Conservation (phyloP, 306 rosid species). For the Rosa persica region DNA sequence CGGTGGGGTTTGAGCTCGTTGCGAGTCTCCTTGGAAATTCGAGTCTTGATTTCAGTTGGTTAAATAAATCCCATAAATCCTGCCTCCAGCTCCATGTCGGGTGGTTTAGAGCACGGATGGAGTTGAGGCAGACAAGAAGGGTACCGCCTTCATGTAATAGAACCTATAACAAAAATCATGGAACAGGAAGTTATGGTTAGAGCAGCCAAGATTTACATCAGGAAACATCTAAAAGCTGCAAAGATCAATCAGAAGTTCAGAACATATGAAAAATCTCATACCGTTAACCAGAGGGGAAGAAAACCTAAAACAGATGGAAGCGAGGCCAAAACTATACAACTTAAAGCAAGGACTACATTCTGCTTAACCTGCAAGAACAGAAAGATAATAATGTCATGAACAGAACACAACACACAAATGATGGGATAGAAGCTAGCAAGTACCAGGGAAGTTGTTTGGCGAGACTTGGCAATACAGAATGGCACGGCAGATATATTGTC, state of each 20-base stretch:
- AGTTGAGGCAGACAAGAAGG: slow-evolving; percentile 89
- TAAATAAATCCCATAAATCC: slow-evolving; percentile 43
- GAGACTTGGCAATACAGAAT: slow-evolving; percentile 91
- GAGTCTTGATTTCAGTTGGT: slow-evolving; percentile 46
- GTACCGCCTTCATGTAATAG: slow-evolving; percentile 98
- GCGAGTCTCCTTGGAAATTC: slow-evolving; percentile 13
- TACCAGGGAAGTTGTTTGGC: slow-evolving; percentile 95
- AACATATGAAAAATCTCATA: slow-evolving; percentile 34
- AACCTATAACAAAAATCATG: slow-evolving; percentile 50
- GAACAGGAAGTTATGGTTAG: not conserved
- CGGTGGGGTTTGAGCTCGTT: slow-evolving; percentile 33
- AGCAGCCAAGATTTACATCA: not conserved
- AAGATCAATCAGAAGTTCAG: not conserved
- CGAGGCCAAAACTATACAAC: slow-evolving; percentile 74
- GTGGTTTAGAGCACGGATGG: slow-evolving; percentile 75
- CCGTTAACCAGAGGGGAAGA: slow-evolving; percentile 95
- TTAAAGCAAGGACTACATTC: slow-evolving; percentile 85
- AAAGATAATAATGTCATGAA: not conserved
- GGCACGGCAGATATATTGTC: slow-evolving; percentile 90
- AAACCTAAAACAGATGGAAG: slow-evolving; percentile 95
- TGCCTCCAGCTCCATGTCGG: slow-evolving; percentile 93
- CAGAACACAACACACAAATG: not conserved
- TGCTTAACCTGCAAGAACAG: slow-evolving; percentile 75
- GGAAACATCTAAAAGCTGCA: not conserved
- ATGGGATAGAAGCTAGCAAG: slow-evolving; percentile 3